A percentile compares a stretch with the other conserved stretches of the same genome.
phyloP scores from a whole-genome alignment of 2,329 filamentous ascomycete species.

The Aspergillus cejpii region DNA sequence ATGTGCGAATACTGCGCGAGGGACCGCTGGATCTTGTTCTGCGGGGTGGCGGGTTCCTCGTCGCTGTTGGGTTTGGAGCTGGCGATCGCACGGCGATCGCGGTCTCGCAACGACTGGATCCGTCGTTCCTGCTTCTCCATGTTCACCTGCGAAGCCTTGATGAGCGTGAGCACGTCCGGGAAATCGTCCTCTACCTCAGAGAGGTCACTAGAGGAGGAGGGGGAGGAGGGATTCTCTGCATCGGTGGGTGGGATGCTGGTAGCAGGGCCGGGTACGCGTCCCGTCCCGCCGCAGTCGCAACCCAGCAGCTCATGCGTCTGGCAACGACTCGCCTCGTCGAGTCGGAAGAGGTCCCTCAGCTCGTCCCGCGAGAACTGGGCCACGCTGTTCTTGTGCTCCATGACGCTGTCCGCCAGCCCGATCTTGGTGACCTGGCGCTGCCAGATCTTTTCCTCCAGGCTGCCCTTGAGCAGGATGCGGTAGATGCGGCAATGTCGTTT shows the following conservation, averaged over 20 bases:
- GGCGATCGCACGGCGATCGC: constrained; percentile 7
- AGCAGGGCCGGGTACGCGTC: constrained; percentile 22
- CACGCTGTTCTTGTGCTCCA: constrained; percentile 56
- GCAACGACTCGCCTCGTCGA: constrained; percentile 56
- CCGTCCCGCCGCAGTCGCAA: constrained; percentile 56
- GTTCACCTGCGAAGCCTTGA: constrained; percentile 39
- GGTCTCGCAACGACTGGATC: constrained; percentile 16
- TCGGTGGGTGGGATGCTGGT: constrained; percentile 9
- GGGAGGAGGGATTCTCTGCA: background rate
- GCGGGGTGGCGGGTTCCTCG: constrained; percentile 17
- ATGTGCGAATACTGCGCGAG: constrained; percentile 42
- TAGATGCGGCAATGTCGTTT: constrained; percentile 63
- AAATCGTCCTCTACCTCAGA: constrained; percentile 19
- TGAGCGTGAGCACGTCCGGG: constrained; percentile 27
- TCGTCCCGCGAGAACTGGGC: constrained; percentile 61
- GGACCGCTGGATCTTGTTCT: constrained; percentile 38
- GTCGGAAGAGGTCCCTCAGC: constrained; percentile 58
- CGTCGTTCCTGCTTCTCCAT: constrained; percentile 31
- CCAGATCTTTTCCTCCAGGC: constrained; percentile 68
- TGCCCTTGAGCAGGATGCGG: constrained; percentile 60
- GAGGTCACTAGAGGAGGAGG: constrained; percentile 4
- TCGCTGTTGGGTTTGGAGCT: constrained; percentile 2
- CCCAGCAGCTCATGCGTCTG: constrained; percentile 63
- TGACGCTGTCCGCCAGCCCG: constrained; percentile 63
- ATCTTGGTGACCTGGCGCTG: constrained; percentile 66